Base-by-base conservation (phyloP, 345 rosid species). In the Pelargonium nanum region DNA sequence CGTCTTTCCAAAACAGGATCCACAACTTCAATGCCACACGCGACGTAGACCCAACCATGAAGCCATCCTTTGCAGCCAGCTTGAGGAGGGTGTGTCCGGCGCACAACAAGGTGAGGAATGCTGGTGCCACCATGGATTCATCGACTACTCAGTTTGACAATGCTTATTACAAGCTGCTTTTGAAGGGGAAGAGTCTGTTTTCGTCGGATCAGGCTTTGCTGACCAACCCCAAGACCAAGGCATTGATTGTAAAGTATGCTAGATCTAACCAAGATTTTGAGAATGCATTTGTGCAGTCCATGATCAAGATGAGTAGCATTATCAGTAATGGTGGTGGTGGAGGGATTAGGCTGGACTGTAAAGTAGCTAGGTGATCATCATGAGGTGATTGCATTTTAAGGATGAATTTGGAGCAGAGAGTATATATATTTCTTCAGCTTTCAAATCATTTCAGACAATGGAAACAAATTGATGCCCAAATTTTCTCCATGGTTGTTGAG, bases 221-320 rank as follows among this genome's bases (percentile, higher is more conserved):
- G 62, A 55, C 82, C 1, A 44, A 22, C 17, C 69, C 75, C 0
- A 74, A 73, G 28, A 81, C 90, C 1, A 79, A 60, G 69, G 75
- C 75, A 6, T 56, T 88, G 57, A 92, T 85, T 6, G 61, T 82
- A 6, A 77, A 79, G 63, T 88, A 75, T 21, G 89, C 92, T 0
- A 57, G 20, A 60, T 85, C 84, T 16, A 65, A 59, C n/a, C 30
- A 68, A 40, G 80, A 77, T 40, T 86, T 78, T 22, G 78, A 75
- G 54, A 65, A 65, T 60, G 95, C 93, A 24, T 88, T 88, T 61
- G 84, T 80, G 19, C 60, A 74, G 58, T 85, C 91, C 20, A 88
- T 91, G 91, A 76, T 86, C 74, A 88, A 79, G 85, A 88, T 88
- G 94, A 84, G 89, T 67, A 80, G 90, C 68, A 69, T 91, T 62